These are phyloP conservation scores for Epichloe uncinata DNA, from an alignment of 2,329 filamentous ascomycete species.

Conservation along the genomic window DNA sequence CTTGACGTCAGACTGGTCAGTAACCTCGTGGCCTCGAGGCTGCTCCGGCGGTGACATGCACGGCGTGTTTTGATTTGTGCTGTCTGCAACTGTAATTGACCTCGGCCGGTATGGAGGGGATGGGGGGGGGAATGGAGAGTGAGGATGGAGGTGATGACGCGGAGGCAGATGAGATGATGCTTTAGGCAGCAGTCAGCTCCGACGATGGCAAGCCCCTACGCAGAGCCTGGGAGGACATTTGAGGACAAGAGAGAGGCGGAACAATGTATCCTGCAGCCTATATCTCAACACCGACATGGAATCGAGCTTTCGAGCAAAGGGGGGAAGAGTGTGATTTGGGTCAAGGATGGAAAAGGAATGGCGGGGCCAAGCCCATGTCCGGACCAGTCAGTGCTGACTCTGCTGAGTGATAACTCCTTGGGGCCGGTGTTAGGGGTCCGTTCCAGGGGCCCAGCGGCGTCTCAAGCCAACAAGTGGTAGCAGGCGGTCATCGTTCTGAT, in stretches of 20 bases:
- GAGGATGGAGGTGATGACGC: background rate
- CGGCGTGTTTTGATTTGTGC: conserved; percentile 3
- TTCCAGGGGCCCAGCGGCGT: too few relatives aligned
- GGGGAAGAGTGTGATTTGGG: background rate
- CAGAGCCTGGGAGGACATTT: background rate
- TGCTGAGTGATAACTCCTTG: too few relatives aligned
- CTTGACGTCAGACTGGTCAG: conserved; percentile 4
- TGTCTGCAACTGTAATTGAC: background rate
- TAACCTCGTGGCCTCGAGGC: conserved; percentile 13
- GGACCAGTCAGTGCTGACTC: too few relatives aligned
- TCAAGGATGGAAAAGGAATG: too few relatives aligned
- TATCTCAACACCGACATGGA: background rate
- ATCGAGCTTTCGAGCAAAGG: background rate
- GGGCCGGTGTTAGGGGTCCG: too few relatives aligned
- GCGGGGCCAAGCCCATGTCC: too few relatives aligned
- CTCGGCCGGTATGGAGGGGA: background rate
- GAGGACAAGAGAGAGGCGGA: background rate
- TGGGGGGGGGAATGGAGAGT: too few relatives aligned
- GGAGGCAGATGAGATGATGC: too few relatives aligned
- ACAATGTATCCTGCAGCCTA: background rate
- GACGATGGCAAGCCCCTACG: background rate
- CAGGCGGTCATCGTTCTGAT: too few relatives aligned
- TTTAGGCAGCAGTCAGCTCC: background rate
- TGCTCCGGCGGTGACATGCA: conserved; percentile 26
- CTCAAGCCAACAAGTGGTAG: too few relatives aligned